Evolutionary conservation across 1,139 yeast genomes (phyloP).

Genomic region (Yamadazyma kanchanaburiensis): DNA sequence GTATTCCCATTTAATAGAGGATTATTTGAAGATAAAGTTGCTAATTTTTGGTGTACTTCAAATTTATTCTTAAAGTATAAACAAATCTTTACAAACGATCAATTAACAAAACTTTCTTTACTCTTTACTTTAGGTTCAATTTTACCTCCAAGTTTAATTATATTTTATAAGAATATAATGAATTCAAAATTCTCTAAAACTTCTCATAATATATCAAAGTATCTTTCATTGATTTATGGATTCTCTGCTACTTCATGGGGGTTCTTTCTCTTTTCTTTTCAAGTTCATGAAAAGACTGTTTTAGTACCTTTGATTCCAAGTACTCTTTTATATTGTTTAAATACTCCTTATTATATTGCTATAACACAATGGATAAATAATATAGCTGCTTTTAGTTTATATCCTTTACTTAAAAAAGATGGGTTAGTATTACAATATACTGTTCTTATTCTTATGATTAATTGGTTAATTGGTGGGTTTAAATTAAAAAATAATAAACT

Average conservation of each 20-base stretch:
- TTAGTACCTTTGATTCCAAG: conserved; percentile 85
- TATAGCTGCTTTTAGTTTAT: conserved; percentile 78
- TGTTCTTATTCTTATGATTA: conserved; percentile 59
- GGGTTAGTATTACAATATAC: conserved; percentile 69
- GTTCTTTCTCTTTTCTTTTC: conserved; percentile 86
- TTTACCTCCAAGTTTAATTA: conserved; percentile 58
- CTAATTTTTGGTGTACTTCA: conserved; percentile 93
- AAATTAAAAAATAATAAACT: conserved; percentile 19
- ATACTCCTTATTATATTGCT: conserved; percentile 58
- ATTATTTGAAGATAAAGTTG: conserved; percentile 96
- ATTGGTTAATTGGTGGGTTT: conserved; percentile 78
- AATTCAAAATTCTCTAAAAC: conserved; percentile 28
- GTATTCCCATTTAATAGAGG: conserved; percentile 94
- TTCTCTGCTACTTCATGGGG: conserved; percentile 84
- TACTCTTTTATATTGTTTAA: conserved; percentile 60
- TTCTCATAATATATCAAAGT: conserved; percentile 16
- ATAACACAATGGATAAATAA: conserved; percentile 87
- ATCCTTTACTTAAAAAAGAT: conserved; percentile 82
- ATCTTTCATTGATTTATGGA: conserved; percentile 51
- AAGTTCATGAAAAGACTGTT: conserved; percentile 93
- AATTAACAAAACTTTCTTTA: conserved; percentile 64
- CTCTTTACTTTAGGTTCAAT: conserved; percentile 62
- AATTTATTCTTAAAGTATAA: conserved; percentile 75
- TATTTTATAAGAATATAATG: conserved; percentile 52
- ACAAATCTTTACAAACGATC: conserved; percentile 47